These are phyloP conservation scores for Elymus sibiricus DNA, from an alignment of 176 grass and related monocot species.

Conservation along the genomic window DNA sequence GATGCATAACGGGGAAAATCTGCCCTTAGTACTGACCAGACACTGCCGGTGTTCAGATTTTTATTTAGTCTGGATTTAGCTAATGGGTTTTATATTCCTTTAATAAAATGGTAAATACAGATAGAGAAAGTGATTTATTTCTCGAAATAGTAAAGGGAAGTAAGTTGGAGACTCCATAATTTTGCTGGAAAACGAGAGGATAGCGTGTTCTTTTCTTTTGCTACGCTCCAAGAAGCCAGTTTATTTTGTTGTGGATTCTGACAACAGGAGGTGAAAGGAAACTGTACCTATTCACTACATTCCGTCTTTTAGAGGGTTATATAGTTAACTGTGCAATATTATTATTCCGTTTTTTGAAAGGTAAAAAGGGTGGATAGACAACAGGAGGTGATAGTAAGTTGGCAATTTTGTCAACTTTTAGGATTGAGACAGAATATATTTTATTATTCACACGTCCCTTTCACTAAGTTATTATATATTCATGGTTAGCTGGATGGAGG, in stretches of 20 bases:
- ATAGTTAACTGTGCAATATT: no score
- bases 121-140: neutral
- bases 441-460: neutral
- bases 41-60: neutral
- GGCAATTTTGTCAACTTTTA: neutral
- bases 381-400: no score
- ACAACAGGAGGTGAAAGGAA: neutral
- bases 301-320: neutral
- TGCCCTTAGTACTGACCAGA: neutral
- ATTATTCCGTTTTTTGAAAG: no score
- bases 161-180: neutral
- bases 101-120: neutral
- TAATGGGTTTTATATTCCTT: neutral
- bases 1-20: neutral
- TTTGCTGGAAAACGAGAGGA: neutral
- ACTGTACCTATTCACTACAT: neutral
- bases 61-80: neutral
- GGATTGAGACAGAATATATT: neutral
- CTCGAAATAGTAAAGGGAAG: neutral
- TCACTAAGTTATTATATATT: constrained; percentile 10
- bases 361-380: no score
- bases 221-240: neutral
- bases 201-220: neutral
- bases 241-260: neutral
- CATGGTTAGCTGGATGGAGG: constrained; percentile 13